phyloP scores from a whole-genome alignment of 805 yeast species.

The Wickerhamiella alocasiicola region DNA sequence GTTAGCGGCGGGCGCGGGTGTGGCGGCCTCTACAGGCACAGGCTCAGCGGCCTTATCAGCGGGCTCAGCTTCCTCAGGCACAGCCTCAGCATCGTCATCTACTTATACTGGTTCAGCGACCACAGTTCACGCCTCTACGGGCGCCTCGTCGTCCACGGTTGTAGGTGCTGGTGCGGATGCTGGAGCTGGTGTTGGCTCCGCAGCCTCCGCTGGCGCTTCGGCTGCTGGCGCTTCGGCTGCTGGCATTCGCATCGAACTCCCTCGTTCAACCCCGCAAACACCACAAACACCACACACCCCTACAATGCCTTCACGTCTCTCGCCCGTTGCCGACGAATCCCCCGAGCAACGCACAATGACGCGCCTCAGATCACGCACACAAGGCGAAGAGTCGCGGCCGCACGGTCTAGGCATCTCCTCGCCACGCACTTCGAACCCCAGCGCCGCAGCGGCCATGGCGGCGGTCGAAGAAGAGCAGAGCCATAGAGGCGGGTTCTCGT shows the following conservation, averaged over 20 bases:
- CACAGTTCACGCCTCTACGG: background rate
- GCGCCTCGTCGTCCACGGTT: background rate
- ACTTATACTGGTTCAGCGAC: background rate
- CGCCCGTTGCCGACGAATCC: background rate
- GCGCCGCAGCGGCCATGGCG: background rate
- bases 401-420: constrained; percentile 5
- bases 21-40: too few species aligned
- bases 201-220: background rate
- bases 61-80: background rate
- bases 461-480: background rate
- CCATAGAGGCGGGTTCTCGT: constrained; percentile 7
- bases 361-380: constrained; percentile 6
- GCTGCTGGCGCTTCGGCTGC: background rate
- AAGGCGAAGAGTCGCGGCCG: constrained; percentile 6
- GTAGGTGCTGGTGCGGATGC: too few species aligned
- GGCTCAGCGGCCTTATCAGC: too few species aligned
- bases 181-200: background rate
- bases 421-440: background rate
- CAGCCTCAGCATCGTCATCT: background rate
- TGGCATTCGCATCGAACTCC: background rate
- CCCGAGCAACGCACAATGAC: constrained; percentile 4
- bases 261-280: background rate
- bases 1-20: background rate
- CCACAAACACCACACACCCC: background rate
- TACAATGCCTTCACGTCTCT: background rate